A percentile compares a stretch with the other conserved stretches of the same genome.
Conservation (phyloP, 768 basidiomycete genomes). For the Leucosporidium scottii region DNA sequence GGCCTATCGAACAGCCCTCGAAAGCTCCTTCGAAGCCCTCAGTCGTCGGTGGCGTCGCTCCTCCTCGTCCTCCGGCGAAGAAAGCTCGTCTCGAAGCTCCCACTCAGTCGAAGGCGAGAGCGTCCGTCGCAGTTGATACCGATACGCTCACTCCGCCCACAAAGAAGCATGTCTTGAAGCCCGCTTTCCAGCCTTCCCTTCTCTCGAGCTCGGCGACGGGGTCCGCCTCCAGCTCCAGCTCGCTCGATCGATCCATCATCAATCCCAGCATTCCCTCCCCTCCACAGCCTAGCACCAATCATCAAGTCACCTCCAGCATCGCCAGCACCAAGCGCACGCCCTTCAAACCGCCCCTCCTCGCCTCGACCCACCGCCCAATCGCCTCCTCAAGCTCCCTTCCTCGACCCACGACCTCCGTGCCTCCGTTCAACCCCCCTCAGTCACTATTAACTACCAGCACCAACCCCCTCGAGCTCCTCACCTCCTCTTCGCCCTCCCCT, state of each 20-base stretch:
- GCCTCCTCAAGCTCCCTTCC: not conserved
- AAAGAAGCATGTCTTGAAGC: too few species aligned
- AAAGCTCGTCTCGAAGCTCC: too few species aligned
- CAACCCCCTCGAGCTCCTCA: not conserved
- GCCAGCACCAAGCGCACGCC: not conserved
- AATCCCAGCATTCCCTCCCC: not conserved
- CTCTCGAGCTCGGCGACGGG: not conserved
- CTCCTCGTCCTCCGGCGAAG: too few species aligned
- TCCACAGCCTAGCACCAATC: not conserved
- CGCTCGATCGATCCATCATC: not conserved
- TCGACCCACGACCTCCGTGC: not conserved
- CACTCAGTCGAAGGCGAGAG: too few species aligned
- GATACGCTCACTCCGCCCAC: not conserved
- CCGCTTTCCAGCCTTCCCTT: not conserved
- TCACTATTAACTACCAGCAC: not conserved
- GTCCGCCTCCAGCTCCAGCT: not conserved
- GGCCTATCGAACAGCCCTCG: not conserved
- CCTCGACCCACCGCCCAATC: not conserved
- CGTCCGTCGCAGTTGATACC: not conserved
- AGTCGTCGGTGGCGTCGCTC: too few species aligned
- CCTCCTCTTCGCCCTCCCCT: not conserved
- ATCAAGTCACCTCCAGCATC: not conserved
- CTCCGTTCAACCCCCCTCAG: not conserved
- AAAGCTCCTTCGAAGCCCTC: too few species aligned
- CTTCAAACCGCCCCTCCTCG: not conserved